phyloP scores from a whole-genome alignment of 306 rosid genomes.

The Purshia tridentata region DNA sequence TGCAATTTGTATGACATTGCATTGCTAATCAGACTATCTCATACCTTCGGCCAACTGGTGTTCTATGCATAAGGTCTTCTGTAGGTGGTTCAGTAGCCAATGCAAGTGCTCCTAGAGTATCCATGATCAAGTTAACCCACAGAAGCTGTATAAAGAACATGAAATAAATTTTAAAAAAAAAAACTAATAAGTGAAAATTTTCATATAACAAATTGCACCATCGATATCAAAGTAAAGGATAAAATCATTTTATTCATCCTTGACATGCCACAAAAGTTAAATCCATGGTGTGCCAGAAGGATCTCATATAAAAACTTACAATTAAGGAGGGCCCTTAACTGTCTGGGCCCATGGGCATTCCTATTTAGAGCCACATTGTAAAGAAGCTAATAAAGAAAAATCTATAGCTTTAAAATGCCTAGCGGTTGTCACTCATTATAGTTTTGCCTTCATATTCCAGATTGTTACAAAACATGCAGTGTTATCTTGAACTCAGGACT shows the following conservation, averaged over 20 bases:
- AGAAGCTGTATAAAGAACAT: constrained; percentile 63
- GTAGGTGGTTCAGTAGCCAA: constrained; percentile 99
- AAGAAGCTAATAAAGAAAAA: no score
- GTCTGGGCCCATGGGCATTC: neutral
- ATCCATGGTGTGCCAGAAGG: neutral
- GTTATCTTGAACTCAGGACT: neutral
- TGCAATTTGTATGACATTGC: neutral
- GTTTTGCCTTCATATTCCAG: constrained; percentile 16
- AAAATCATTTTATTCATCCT: neutral
- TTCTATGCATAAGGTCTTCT: constrained; percentile 76
- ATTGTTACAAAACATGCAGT: constrained; percentile 11
- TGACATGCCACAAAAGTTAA: neutral
- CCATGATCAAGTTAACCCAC: constrained; percentile 99
- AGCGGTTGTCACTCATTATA: neutral
- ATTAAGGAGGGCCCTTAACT: neutral
- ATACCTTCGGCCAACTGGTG: constrained; percentile 96
- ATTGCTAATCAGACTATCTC: constrained; percentile 8
- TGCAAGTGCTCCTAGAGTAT: constrained; percentile 97
- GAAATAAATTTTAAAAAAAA: constrained; percentile 11
- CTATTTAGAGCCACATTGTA: neutral
- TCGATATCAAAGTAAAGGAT: no score
- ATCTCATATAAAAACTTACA: no score
- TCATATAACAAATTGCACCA: no score
- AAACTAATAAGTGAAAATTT: neutral
- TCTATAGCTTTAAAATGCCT: neutral